Evolutionary conservation across 1,284 basidiomycete species (phyloP).

Genomic region (Inonotus obliquus): DNA sequence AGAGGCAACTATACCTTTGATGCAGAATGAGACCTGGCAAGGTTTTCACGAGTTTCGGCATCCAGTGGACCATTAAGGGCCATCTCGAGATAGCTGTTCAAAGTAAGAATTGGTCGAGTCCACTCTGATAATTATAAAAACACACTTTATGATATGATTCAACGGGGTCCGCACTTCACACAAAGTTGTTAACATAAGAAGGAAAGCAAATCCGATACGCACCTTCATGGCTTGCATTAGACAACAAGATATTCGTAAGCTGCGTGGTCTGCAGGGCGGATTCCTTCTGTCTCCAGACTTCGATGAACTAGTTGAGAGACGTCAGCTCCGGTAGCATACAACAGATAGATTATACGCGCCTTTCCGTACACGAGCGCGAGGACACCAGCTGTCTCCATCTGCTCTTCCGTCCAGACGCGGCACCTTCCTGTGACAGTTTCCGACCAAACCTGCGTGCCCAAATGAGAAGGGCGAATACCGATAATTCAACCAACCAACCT

Average conservation of each 20-base stretch:
- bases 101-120: constrained; percentile 4
- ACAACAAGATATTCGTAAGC: constrained; percentile 74
- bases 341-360: constrained; percentile 29
- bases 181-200: constrained; percentile 5
- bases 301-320: constrained; percentile 57
- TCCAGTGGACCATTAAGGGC: constrained; percentile 80
- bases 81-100: constrained; percentile 72
- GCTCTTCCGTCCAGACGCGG: constrained; percentile 81
- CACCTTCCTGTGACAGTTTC: constrained; percentile 73
- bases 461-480: neutral
- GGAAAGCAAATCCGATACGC: constrained; percentile 19
- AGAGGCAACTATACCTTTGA: constrained; percentile 52
- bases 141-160: constrained; percentile 72
- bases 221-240: constrained; percentile 90
- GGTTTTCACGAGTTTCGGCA: constrained; percentile 73
- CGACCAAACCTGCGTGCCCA: constrained; percentile 51
- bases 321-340: neutral
- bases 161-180: constrained; percentile 62
- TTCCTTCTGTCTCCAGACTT: constrained; percentile 88
- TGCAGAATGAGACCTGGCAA: constrained; percentile 75
- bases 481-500: constrained; percentile 28
- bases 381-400: constrained; percentile 83
- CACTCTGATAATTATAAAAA: constrained; percentile 9
- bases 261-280: constrained; percentile 73
- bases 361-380: constrained; percentile 83